Evolutionary conservation across 306 rosid species (phyloP).

Genomic region (Castanopsis chinensis): DNA sequence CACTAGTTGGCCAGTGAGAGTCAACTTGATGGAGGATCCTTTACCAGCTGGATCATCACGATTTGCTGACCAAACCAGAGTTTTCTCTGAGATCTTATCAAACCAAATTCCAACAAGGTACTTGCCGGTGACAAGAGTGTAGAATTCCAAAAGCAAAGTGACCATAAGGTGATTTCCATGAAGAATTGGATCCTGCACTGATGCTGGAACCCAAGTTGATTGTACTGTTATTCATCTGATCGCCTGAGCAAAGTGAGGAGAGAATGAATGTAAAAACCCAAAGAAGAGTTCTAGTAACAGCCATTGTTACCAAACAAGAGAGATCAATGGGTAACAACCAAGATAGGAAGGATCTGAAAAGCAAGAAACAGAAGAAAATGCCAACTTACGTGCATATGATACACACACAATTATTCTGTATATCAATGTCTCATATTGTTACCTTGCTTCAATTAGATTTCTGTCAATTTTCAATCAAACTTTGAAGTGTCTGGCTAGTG

Average conservation of each 20-base stretch:
- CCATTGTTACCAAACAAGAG: slow-evolving; percentile 5
- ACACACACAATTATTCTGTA: too few relatives aligned
- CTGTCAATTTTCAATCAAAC: too few relatives aligned
- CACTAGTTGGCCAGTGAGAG: slow-evolving; percentile 14
- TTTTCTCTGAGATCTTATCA: slow-evolving; percentile 13
- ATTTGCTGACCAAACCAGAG: slow-evolving; percentile 38
- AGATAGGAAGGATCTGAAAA: neutral
- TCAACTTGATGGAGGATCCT: slow-evolving; percentile 29
- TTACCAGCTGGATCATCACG: slow-evolving; percentile 23
- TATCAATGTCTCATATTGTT: too few relatives aligned
- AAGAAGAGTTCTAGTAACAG: neutral
- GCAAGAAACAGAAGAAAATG: neutral
- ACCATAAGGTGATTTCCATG: slow-evolving; percentile 29
- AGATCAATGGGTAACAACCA: neutral
- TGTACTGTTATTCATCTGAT: neutral
- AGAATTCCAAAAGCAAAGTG: slow-evolving; percentile 34
- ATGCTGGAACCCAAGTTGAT: slow-evolving; percentile 20
- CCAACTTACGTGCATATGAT: neutral
- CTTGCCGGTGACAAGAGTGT: neutral
- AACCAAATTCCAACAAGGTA: slow-evolving; percentile 36
- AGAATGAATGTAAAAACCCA: neutral
- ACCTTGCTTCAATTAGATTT: too few relatives aligned
- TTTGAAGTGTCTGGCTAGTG: too few relatives aligned
- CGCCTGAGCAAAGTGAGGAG: neutral
- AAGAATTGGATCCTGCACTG: slow-evolving; percentile 29